Evolutionary conservation across 2,329 filamentous ascomycete species (phyloP).

Genomic region (Hypoxylon sp.): DNA sequence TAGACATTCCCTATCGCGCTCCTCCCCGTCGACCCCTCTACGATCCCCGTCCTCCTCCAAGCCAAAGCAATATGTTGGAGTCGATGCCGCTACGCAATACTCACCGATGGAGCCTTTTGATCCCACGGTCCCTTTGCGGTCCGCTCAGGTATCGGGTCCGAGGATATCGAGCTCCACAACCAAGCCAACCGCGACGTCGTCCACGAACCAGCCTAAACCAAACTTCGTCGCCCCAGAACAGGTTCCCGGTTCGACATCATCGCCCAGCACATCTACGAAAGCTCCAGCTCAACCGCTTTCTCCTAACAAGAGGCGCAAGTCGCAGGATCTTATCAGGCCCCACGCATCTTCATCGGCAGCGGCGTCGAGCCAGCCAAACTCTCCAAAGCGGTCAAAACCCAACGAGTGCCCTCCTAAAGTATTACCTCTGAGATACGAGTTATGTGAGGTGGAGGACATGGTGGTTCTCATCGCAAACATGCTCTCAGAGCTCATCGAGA

Average conservation of each 20-base stretch:
- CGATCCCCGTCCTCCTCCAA: slow-evolving; percentile 49
- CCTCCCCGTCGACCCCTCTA: slow-evolving; percentile 51
- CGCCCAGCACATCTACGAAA: slow-evolving; percentile 37
- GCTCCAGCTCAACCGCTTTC: slow-evolving; percentile 47
- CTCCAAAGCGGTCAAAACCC: slow-evolving; percentile 67
- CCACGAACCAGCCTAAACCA: slow-evolving; percentile 33
- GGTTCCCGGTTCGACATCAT: slow-evolving; percentile 45
- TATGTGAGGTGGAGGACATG: slow-evolving; percentile 85
- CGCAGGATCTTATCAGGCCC: slow-evolving; percentile 54
- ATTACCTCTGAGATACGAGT: slow-evolving; percentile 81
- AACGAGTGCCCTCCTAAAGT: slow-evolving; percentile 66
- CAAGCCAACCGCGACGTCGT: slow-evolving; percentile 33
- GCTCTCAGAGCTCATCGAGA: slow-evolving; percentile 92
- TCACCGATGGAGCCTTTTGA: slow-evolving; percentile 63
- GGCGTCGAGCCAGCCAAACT: slow-evolving; percentile 52
- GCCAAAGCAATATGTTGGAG: slow-evolving; percentile 59
- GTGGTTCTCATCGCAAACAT: slow-evolving; percentile 93
- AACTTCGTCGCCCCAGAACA: slow-evolving; percentile 43
- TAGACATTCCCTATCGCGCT: slow-evolving; percentile 49
- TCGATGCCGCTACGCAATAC: slow-evolving; percentile 63
- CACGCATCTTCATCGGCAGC: slow-evolving; percentile 48
- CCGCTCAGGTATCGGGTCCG: slow-evolving; percentile 51
- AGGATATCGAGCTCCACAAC: slow-evolving; percentile 45
- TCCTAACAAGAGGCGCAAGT: slow-evolving; percentile 60
- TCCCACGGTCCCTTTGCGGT: slow-evolving; percentile 53